Percentiles rank a stretch among this genome's conserved stretches.
Conservation (phyloP, 805 yeast genomes). For the Hanseniaspora occidentalis region DNA sequence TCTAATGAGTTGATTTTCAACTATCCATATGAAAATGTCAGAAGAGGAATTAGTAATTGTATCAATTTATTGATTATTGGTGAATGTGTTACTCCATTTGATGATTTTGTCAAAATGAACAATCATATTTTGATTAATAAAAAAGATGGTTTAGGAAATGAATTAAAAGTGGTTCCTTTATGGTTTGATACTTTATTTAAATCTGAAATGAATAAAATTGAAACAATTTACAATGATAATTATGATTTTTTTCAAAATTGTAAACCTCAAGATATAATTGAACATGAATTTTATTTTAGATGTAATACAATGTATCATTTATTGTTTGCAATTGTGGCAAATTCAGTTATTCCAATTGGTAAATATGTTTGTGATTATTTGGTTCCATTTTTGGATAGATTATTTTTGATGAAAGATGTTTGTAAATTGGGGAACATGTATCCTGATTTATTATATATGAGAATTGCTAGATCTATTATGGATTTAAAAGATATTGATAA, state of each 20-base stretch:
- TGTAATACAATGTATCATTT: constrained; percentile 55
- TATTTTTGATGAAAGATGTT: constrained; percentile 64
- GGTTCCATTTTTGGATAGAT: constrained; percentile 54
- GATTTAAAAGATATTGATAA: constrained; percentile 29
- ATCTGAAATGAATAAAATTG: constrained; percentile 33
- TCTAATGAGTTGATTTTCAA: constrained; percentile 32
- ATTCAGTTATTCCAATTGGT: constrained; percentile 41
- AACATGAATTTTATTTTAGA: constrained; percentile 48
- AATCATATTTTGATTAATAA: constrained; percentile 1
- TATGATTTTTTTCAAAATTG: constrained; percentile 13
- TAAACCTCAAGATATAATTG: constrained; percentile 43
- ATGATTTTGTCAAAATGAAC: constrained; percentile 2
- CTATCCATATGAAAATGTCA: constrained; percentile 63
- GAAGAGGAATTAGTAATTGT: constrained; percentile 42
- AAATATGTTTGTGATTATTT: constrained; percentile 40
- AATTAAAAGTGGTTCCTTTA: constrained; percentile 21
- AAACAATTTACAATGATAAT: constrained; percentile 24
- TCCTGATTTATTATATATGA: constrained; percentile 36
- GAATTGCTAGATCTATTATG: constrained; percentile 37
- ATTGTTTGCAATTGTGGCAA: constrained; percentile 39
- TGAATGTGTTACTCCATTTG: constrained; percentile 6
- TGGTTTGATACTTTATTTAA: constrained; percentile 28
- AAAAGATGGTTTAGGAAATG: constrained; percentile 25
- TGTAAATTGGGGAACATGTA: constrained; percentile 55
- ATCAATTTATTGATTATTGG: constrained; percentile 15